A percentile compares a stretch with the other conserved stretches of the same genome.
These are phyloP conservation scores for Penicillium paneum DNA, from an alignment of 2,329 filamentous ascomycete genomes.

Conservation along the genomic window DNA sequence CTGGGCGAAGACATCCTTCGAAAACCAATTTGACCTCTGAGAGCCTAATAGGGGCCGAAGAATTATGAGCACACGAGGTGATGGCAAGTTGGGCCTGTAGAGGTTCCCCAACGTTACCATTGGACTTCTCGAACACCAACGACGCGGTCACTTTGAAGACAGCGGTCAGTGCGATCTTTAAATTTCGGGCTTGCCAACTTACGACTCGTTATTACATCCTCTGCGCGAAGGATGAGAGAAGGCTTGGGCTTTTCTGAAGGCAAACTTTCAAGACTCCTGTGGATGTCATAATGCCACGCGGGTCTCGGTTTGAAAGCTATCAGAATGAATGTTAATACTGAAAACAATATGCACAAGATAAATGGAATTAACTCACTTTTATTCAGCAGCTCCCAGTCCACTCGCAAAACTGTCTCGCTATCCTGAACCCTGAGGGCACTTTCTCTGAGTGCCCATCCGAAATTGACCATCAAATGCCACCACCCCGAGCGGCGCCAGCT, in stretches of 20 bases:
- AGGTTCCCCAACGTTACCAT: constrained; percentile 60
- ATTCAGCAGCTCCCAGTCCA: constrained; percentile 57
- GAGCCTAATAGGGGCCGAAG: constrained; percentile 47
- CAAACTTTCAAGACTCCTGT: constrained; percentile 45
- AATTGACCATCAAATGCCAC: constrained; percentile 55
- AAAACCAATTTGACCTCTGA: constrained; percentile 52
- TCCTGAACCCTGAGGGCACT: constrained; percentile 49
- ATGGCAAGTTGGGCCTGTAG: constrained; percentile 56
- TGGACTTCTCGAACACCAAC: constrained; percentile 52
- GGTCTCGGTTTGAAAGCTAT: constrained; percentile 37
- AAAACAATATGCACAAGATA: not conserved
- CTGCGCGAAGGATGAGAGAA: constrained; percentile 47
- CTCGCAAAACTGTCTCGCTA: constrained; percentile 48
- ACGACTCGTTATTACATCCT: constrained; percentile 49
- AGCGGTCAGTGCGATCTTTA: constrained; percentile 15
- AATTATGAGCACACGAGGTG: constrained; percentile 46
- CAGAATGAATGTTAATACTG: constrained; percentile 6
- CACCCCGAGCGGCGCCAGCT: constrained; percentile 61
- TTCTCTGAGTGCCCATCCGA: constrained; percentile 54
- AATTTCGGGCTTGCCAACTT: constrained; percentile 24
- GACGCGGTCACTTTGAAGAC: constrained; percentile 46
- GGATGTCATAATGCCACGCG: constrained; percentile 46
- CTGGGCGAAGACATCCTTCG: constrained; percentile 48
- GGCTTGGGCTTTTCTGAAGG: constrained; percentile 40
- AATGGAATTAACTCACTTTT: constrained; percentile 27